phyloP scores from a whole-genome alignment of 2,329 filamentous ascomycete genomes.

The Botrytis sinoallii region DNA sequence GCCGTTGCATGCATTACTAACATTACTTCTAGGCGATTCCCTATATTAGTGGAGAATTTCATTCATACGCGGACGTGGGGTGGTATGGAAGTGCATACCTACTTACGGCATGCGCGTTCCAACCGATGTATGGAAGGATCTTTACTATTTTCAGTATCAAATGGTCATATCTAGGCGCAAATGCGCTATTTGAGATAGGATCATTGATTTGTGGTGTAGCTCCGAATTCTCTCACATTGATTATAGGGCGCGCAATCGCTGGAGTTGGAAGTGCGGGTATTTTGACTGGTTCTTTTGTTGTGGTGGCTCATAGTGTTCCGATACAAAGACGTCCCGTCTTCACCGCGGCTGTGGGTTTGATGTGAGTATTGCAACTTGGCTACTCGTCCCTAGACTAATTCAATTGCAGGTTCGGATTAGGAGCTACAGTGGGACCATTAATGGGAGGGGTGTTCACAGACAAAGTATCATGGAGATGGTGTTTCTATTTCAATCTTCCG shows the following conservation, averaged over 20 bases:
- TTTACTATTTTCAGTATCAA: conserved; percentile 12
- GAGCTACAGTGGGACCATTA: conserved; percentile 53
- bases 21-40: conserved; percentile 42
- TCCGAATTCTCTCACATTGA: conserved; percentile 58
- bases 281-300: conserved; percentile 42
- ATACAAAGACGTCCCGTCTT: conserved; percentile 56
- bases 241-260: conserved; percentile 59
- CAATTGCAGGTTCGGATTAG: conserved; percentile 51
- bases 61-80: neutral
- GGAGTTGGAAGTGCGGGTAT: conserved; percentile 56
- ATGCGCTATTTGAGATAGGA: conserved; percentile 24
- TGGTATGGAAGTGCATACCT: conserved; percentile 52
- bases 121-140: conserved; percentile 36
- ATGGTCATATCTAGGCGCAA: conserved; percentile 7
- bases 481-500: conserved; percentile 56
- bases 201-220: conserved; percentile 56
- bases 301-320: conserved; percentile 59
- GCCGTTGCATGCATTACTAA: conserved; percentile 42
- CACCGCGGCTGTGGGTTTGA: conserved; percentile 57
- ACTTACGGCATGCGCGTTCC: conserved; percentile 49
- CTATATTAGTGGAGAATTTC: neutral
- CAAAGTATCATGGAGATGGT: conserved; percentile 13
- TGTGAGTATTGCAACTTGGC: conserved; percentile 38
- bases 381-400: neutral
- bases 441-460: conserved; percentile 4